These are phyloP conservation scores for Avicennia marina DNA, from an alignment of 257 asterid genomes.

Conservation along the genomic window DNA sequence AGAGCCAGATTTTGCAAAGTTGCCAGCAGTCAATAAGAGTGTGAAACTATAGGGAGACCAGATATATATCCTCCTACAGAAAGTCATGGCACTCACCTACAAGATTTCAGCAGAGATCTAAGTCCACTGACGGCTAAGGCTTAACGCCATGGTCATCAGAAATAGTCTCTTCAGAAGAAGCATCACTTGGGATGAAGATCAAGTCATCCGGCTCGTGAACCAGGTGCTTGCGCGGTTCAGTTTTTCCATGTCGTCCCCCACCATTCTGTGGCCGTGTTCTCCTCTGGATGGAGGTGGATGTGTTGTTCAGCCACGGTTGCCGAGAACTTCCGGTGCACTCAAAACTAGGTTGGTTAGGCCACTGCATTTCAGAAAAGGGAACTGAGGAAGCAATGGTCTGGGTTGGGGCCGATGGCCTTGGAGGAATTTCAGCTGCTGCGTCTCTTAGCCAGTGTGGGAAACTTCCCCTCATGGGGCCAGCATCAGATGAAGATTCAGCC, in stretches of 20 bases:
- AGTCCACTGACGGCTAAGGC: conserved; percentile 24
- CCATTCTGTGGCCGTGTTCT: conserved; percentile 14
- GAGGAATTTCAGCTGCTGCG: conserved; percentile 34
- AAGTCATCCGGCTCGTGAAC: conserved; percentile 32
- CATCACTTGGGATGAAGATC: conserved; percentile 53
- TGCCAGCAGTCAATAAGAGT: too few species aligned
- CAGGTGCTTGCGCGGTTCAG: neutral
- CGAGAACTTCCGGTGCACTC: conserved; percentile 16
- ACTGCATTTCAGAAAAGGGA: neutral
- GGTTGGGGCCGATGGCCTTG: conserved; percentile 19
- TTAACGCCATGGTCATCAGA: conserved; percentile 45
- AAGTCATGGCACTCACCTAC: too few species aligned
- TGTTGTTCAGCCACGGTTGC: too few species aligned
- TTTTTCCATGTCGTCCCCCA: conserved; percentile 5
- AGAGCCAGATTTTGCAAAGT: too few species aligned
- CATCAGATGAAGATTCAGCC: conserved; percentile 24
- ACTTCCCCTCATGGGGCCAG: conserved; percentile 15
- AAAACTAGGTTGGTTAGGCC: neutral
- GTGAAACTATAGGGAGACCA: too few species aligned
- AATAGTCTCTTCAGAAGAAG: conserved; percentile 77
- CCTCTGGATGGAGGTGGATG: neutral
- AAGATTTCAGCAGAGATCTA: too few species aligned
- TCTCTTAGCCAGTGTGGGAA: conserved; percentile 70
- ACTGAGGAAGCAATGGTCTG: neutral
- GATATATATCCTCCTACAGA: too few species aligned